Evolutionary conservation across 2,329 filamentous ascomycete genomes (phyloP).

Genomic region (Diaporthe citrichinensis): DNA sequence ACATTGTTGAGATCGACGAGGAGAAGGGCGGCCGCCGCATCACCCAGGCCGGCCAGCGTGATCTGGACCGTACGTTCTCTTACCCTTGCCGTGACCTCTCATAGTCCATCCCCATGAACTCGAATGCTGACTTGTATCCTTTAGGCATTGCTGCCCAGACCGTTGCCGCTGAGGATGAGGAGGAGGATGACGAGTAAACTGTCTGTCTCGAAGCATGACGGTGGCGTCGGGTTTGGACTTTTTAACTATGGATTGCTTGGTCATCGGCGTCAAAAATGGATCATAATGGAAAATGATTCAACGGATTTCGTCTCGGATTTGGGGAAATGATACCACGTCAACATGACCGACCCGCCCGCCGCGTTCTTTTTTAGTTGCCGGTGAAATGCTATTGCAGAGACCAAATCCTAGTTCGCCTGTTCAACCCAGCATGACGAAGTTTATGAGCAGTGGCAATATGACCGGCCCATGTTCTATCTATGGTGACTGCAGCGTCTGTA

Average conservation of each 20-base stretch:
- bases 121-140: slow-evolving; percentile 10
- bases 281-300: slow-evolving; percentile 38
- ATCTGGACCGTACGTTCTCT: slow-evolving; percentile 83
- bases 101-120: background rate
- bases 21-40: slow-evolving; percentile 99
- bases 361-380: slow-evolving; percentile 23
- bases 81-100: background rate
- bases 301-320: slow-evolving; percentile 41
- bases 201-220: slow-evolving; percentile 30
- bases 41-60: slow-evolving; percentile 97
- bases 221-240: slow-evolving; percentile 33
- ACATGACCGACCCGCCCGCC: slow-evolving; percentile 35
- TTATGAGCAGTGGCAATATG: background rate
- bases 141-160: slow-evolving; percentile 84
- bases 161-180: slow-evolving; percentile 79
- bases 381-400: slow-evolving; percentile 32
- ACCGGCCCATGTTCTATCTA: background rate
- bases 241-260: slow-evolving; percentile 37
- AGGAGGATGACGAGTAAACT: slow-evolving; percentile 76
- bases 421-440: slow-evolving; percentile 16
- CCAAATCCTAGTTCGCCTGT: slow-evolving; percentile 27
- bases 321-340: slow-evolving; percentile 43
- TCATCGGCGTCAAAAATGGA: slow-evolving; percentile 43
- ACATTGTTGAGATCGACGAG: slow-evolving; percentile 97
- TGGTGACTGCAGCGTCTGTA: background rate